Evolutionary conservation across 2,329 filamentous ascomycete genomes (phyloP).

Genomic region (Sphaerulina vaccinii): DNA sequence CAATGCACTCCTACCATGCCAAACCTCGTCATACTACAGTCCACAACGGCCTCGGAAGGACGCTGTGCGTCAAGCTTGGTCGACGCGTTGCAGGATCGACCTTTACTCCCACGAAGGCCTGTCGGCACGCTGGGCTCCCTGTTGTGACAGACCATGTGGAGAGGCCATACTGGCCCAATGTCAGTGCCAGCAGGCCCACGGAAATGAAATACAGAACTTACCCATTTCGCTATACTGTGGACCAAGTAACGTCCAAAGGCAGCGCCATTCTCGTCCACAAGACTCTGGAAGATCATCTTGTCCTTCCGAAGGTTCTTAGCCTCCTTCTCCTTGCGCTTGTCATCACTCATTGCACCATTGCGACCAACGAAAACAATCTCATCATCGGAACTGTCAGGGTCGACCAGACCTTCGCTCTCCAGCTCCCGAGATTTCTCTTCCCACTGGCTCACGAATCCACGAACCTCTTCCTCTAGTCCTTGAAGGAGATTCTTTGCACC

Average conservation of each 20-base stretch:
- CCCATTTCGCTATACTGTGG: conserved; percentile 83
- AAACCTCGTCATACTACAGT: conserved; percentile 47
- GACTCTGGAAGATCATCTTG: conserved; percentile 76
- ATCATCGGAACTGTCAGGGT: conserved; percentile 64
- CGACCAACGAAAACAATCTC: conserved; percentile 88
- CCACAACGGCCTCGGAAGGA: conserved; percentile 64
- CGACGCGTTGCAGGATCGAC: conserved; percentile 41
- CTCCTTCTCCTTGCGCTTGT: conserved; percentile 52
- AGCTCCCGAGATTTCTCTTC: conserved; percentile 50
- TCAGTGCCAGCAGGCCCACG: conserved; percentile 1
- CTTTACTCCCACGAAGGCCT: conserved; percentile 79
- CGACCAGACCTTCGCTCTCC: conserved; percentile 47
- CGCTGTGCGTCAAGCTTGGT: conserved; percentile 36
- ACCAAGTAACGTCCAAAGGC: conserved; percentile 91
- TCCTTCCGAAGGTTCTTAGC: conserved; percentile 57
- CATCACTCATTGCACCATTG: conserved; percentile 63
- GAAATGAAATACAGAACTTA: conserved; percentile 20
- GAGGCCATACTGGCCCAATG: conserved; percentile 64
- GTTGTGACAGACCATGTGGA: conserved; percentile 77
- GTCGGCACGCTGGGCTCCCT: conserved; percentile 67
- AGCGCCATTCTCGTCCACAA: conserved; percentile 71
- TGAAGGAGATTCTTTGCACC: conserved; percentile 78
- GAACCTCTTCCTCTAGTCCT: conserved; percentile 79
- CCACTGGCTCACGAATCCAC: conserved; percentile 68
- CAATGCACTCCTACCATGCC: neutral